These are phyloP conservation scores for Endocladia muricata DNA, from an alignment of 31 red algal species.

Conservation along the genomic window DNA sequence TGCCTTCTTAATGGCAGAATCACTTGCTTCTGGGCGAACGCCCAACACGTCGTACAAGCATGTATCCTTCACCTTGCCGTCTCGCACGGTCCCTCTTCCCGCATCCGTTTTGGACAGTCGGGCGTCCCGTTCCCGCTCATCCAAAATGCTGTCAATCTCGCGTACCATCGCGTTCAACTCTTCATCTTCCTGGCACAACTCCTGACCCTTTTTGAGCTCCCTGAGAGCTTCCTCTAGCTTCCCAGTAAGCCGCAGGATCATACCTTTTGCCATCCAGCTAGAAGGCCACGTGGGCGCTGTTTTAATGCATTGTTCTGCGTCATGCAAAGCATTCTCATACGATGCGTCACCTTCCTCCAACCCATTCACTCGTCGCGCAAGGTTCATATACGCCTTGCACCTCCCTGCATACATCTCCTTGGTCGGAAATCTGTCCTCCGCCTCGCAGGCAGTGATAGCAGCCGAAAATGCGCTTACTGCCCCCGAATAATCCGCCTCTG, in stretches of 20 bases:
- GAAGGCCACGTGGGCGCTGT: slow-evolving; percentile 67
- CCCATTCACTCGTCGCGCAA: slow-evolving; percentile 24
- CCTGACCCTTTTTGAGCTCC: slow-evolving; percentile 42
- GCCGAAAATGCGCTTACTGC: slow-evolving; percentile 54
- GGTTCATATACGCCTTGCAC: slow-evolving; percentile 32
- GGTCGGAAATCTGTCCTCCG: slow-evolving; percentile 46
- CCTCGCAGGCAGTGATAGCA: slow-evolving; percentile 47
- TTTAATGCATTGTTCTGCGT: slow-evolving; percentile 66
- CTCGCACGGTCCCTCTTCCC: slow-evolving; percentile 6
- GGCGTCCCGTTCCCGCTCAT: slow-evolving; percentile 42
- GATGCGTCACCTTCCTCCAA: slow-evolving; percentile 25
- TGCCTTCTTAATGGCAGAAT: slow-evolving; percentile 90
- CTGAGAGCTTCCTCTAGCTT: slow-evolving; percentile 53
- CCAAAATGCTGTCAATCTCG: slow-evolving; percentile 24
- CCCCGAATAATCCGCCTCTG: slow-evolving; percentile 44
- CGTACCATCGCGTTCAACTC: slow-evolving; percentile 36
- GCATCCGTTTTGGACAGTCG: slow-evolving; percentile 18
- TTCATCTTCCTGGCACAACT: slow-evolving; percentile 52
- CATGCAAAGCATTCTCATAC: slow-evolving; percentile 57
- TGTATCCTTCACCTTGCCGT: slow-evolving; percentile 66
- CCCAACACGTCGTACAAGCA: slow-evolving; percentile 91
- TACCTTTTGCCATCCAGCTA: slow-evolving; percentile 57
- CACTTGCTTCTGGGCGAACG: slow-evolving; percentile 74
- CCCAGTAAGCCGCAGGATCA: slow-evolving; percentile 13
- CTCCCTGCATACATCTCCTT: slow-evolving; percentile 63